Conservation (phyloP, 192 early-diverging fungal genomes). For the Coemansia sp. region DNA sequence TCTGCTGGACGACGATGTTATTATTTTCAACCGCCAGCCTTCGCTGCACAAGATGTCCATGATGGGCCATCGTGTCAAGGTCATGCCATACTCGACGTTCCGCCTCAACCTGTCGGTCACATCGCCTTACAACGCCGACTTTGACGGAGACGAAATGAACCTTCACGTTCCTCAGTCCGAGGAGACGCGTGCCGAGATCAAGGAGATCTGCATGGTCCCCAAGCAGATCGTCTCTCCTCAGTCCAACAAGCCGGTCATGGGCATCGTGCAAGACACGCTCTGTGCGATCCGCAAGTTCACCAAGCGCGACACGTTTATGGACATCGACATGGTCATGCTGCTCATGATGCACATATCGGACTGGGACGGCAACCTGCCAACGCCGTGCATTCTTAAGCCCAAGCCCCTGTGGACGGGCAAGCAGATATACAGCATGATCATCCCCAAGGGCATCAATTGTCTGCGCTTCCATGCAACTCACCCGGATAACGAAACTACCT, state of each 20-base stretch:
- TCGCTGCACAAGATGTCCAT: constrained; percentile 99
- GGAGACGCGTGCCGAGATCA: constrained; percentile 92
- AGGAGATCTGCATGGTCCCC: constrained; percentile 97
- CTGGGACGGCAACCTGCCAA: constrained; percentile 92
- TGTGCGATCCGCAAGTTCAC: constrained; percentile 96
- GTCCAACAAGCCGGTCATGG: constrained; percentile 98
- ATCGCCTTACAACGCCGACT: constrained; percentile 98
- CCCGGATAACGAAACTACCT: constrained; percentile 72
- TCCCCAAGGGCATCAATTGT: constrained; percentile 91
- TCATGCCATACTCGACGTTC: constrained; percentile 99
- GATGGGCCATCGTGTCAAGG: constrained; percentile 97
- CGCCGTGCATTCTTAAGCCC: constrained; percentile 93
- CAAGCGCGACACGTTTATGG: constrained; percentile 85
- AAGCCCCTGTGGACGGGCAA: constrained; percentile 98
- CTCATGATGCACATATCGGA: constrained; percentile 93
- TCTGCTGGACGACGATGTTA: constrained; percentile 89
- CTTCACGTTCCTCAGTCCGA: constrained; percentile 97
- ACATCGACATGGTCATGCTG: constrained; percentile 89
- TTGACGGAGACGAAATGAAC: constrained; percentile 99
- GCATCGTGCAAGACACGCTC: constrained; percentile 98
- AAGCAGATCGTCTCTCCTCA: constrained; percentile 96
- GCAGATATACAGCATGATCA: constrained; percentile 91
- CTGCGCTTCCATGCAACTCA: constrained; percentile 70
- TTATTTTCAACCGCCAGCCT: constrained; percentile 99
- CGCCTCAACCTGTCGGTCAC: constrained; percentile 96